A percentile compares a stretch with the other conserved stretches of the same genome.
These are phyloP conservation scores for Amanita thiersii DNA, from an alignment of 768 basidiomycete genomes.

Conservation along the genomic window DNA sequence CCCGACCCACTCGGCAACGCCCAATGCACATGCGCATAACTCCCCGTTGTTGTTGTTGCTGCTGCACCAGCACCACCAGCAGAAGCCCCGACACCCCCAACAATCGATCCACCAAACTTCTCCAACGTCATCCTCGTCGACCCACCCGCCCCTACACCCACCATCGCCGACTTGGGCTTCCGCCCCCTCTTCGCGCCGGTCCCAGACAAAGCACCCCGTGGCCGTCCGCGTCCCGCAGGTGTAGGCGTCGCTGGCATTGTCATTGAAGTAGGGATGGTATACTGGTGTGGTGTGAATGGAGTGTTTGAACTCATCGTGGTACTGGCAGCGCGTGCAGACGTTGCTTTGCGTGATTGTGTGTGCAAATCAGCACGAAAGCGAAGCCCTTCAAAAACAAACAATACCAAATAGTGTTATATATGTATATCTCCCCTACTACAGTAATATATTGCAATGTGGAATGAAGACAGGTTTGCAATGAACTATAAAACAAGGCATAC, in stretches of 20 bases:
- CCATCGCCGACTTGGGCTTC: slow-evolving; percentile 34
- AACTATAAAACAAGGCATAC: no score
- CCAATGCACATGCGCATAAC: slow-evolving; percentile 8
- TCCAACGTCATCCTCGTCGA: slow-evolving; percentile 21
- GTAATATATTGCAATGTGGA: no score
- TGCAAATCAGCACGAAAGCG: no score
- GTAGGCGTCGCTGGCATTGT: slow-evolving; percentile 17
- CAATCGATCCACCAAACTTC: slow-evolving; percentile 5
- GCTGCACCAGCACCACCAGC: not conserved
- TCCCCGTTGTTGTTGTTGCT: slow-evolving; percentile 2
- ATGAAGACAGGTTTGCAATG: no score
- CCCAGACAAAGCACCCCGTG: slow-evolving; percentile 17
- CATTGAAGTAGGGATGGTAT: not conserved
- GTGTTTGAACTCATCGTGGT: no score
- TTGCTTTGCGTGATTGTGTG: not conserved
- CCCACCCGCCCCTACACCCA: slow-evolving; percentile 16
- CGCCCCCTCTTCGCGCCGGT: slow-evolving; percentile 37
- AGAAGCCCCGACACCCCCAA: not conserved
- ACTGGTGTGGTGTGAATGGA: slow-evolving; percentile 2
- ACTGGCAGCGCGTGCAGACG: not conserved
- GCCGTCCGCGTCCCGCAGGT: slow-evolving; percentile 22
- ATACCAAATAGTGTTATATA: slow-evolving; percentile 1
- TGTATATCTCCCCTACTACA: no score
- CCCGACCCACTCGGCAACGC: slow-evolving; percentile 9
- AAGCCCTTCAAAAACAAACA: not conserved